Base-by-base conservation (phyloP, 2,329 filamentous ascomycete genomes). In the Aspergillus fijiensis region DNA sequence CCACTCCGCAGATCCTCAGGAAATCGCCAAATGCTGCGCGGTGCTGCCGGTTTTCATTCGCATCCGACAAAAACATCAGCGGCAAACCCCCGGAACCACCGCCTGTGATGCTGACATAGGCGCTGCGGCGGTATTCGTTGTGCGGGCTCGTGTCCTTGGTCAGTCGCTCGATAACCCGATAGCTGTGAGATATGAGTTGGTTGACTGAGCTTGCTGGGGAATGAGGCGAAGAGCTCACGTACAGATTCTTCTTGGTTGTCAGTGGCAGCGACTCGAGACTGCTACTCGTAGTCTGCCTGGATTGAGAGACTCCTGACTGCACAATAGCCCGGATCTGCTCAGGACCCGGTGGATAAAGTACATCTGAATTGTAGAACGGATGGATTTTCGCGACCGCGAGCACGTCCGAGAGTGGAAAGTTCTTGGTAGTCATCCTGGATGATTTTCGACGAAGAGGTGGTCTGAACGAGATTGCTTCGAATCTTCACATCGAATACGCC, bases 51-150 rank as follows among this genome's bases (percentile, higher is more conserved):
- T 80, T 81, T 57, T 81, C 79, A 2, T 64, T 19, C 0, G 68
- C 67, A 60, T 81, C 77, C 0, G 75, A 77, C 0, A 74, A 73
- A 53, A 81, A 82, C 45, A 80, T 70, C 58, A 81, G 58, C 0
- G 74, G 71, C 0, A 67, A 65, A 0, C 69, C 69, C 0, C 70
- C 70, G 0, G 62, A 69, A 0, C 75, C 76, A 0, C 80, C 79
- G 0, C 80, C 79, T 0, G 79, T 81, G 0, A 70, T 69, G 49
- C 77, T 79, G 0, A 75, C 70, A 53, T 81, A 82, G 4, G 70
- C 64, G 25, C 69, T 70, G 3, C 67, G 68, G 0, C 79, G 76
- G 58, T 76, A 81, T 0, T 65, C 72, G 59, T 80, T 80, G 1
- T 68, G 27, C 0, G 70, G 65, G 25, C 60, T 68, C 0, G 64